These are phyloP conservation scores for Gastrodia elata DNA, from an alignment of 106 monocot genomes.

Conservation along the genomic window DNA sequence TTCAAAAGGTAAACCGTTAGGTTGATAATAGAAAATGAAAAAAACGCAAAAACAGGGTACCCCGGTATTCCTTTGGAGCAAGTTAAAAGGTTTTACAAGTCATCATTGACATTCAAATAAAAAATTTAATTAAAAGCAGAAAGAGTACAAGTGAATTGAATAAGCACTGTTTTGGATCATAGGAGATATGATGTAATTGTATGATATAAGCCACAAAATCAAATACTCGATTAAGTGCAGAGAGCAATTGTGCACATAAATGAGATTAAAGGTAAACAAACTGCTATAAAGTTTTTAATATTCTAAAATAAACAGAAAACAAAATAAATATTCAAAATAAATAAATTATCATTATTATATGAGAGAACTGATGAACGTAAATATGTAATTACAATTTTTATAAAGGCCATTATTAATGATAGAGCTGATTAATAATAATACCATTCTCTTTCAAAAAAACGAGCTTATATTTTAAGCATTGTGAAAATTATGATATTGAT, in stretches of 20 bases:
- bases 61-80: background rate
- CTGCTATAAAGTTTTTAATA: background rate
- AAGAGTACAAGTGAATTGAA: background rate
- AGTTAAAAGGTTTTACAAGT: background rate
- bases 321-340: background rate
- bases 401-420: background rate
- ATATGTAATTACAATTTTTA: background rate
- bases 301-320: background rate
- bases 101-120: background rate
- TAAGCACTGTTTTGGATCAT: background rate
- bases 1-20: background rate
- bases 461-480: background rate
- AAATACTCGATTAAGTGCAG: background rate
- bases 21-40: background rate
- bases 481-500: background rate
- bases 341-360: background rate
- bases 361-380: background rate
- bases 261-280: background rate
- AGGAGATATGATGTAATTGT: background rate
- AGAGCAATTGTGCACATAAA: background rate
- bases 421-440: background rate
- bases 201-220: background rate
- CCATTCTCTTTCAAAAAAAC: background rate
- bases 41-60: background rate
- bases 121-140: background rate